Evolutionary conservation across 2,329 filamentous ascomycete species (phyloP), one percentile per base, ranked within the genome.

Genomic region (Phoma herbarum): DNA sequence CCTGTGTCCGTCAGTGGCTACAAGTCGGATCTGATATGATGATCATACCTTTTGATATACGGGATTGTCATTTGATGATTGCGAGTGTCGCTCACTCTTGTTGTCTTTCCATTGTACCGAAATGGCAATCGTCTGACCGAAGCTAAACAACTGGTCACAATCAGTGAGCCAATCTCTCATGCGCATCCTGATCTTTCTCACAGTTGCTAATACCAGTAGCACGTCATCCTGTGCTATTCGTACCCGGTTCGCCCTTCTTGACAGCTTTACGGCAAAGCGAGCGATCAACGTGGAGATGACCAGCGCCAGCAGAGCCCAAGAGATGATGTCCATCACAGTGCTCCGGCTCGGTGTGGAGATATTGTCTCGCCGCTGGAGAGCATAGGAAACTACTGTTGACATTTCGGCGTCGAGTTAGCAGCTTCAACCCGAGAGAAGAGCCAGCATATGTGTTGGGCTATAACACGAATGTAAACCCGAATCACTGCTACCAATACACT

Each of bases 231-330:
- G 35, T 3, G 65, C 64, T 41, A 57, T 55, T 11, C 54, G 51
- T n/a, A 45, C 53, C 10, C 50, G 52, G 16, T 45, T 67, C n/a
- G 64, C 59, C 23, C 61, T 66, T 20, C 66, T 60, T 16, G 65
- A 66, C 2, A 72, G 47, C 52, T 73, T 72, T 60, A 73, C 66
- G 1, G 66, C 62, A 28, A 72, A 69, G 9, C 72, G 63, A 22
- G 68, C 60, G 18, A 68, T 37, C 23, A 74, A 53, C 3, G 59
- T 61, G 31, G 64, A 66, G 18, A 73, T 51, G 4, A 65, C 66
- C 14, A 66, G 41, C 16, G 66, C 69, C 14, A 71, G 53, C 16
- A 72, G 45, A 5, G 69, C 48, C 72, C 72, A 74, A n/a, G 70
- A 72, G 6, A 71, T 63, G 9, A 70, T 51, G 41, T 62, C 67